phyloP scores from a whole-genome alignment of 2,329 filamentous ascomycete genomes.

The Colletotrichum falcatum region DNA sequence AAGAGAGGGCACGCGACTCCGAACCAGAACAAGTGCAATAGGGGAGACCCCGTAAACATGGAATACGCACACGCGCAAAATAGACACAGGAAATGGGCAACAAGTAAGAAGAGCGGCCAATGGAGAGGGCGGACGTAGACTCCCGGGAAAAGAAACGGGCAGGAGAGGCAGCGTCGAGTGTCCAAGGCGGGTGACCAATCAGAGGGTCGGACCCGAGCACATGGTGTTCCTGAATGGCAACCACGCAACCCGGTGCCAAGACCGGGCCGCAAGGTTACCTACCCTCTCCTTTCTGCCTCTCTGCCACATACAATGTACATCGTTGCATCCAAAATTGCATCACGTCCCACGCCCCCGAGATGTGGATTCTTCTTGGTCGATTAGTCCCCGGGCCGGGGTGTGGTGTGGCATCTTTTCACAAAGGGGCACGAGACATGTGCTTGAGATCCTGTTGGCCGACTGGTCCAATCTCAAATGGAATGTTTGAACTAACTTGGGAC shows the following conservation, averaged over 20 bases:
- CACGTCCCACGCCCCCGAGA: slow-evolving; percentile 25
- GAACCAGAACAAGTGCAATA: slow-evolving; percentile 26
- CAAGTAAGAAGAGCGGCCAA: slow-evolving; percentile 16
- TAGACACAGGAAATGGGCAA: neutral
- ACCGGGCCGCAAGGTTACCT: slow-evolving; percentile 13
- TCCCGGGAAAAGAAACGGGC: slow-evolving; percentile 40
- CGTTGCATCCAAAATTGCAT: slow-evolving; percentile 3
- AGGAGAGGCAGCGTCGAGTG: slow-evolving; percentile 38
- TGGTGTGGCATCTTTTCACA: neutral
- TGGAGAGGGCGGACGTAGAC: slow-evolving; percentile 20
- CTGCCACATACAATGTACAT: slow-evolving; percentile 18
- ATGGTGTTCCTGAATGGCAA: slow-evolving; percentile 39
- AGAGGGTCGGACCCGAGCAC: slow-evolving; percentile 34
- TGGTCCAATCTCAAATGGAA: neutral
- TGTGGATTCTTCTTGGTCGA: slow-evolving; percentile 24
- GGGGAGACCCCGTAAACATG: slow-evolving; percentile 18
- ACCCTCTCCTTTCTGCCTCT: neutral
- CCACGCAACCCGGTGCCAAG: slow-evolving; percentile 21
- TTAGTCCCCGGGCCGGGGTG: neutral
- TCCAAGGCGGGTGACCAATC: slow-evolving; percentile 23
- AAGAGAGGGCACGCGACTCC: slow-evolving; percentile 39
- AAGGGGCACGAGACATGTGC: slow-evolving; percentile 38
- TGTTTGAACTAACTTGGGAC: neutral
- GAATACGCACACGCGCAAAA: neutral
- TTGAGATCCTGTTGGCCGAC: slow-evolving; percentile 25